Conservation (phyloP, 2,329 filamentous ascomycete genomes). For the Bipolaris cookei region DNA sequence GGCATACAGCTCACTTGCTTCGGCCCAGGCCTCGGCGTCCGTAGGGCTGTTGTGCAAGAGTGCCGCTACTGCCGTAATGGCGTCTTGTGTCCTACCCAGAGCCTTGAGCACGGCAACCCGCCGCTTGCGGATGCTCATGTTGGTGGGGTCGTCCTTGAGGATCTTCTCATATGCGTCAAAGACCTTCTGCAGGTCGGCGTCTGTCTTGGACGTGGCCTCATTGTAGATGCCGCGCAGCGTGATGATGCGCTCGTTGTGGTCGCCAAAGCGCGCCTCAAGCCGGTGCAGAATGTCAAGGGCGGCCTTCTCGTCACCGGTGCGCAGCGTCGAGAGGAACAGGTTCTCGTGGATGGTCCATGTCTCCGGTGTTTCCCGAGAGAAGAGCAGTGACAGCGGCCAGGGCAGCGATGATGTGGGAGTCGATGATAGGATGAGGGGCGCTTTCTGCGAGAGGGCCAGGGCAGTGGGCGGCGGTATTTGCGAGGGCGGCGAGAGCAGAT, state of each 20-base stretch:
- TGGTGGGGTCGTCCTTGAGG: slow-evolving; percentile 74
- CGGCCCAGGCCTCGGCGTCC: slow-evolving; percentile 91
- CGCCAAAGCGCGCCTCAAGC: slow-evolving; percentile 80
- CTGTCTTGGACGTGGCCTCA: slow-evolving; percentile 76
- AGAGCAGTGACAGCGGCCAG: slow-evolving; percentile 60
- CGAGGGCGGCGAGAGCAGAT: slow-evolving; percentile 52
- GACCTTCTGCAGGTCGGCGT: slow-evolving; percentile 70
- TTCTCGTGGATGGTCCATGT: slow-evolving; percentile 89
- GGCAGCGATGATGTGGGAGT: slow-evolving; percentile 52
- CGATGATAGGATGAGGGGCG: slow-evolving; percentile 48
- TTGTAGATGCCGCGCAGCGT: slow-evolving; percentile 81
- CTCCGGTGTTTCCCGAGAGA: slow-evolving; percentile 71
- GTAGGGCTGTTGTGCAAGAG: slow-evolving; percentile 85
- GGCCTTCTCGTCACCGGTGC: slow-evolving; percentile 79
- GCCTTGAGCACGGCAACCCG: slow-evolving; percentile 79
- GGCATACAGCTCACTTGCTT: slow-evolving; percentile 86
- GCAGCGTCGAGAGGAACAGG: slow-evolving; percentile 80
- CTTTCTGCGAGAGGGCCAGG: slow-evolving; percentile 57
- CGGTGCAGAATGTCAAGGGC: slow-evolving; percentile 77
- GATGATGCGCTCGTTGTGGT: slow-evolving; percentile 83
- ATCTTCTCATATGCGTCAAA: slow-evolving; percentile 79
- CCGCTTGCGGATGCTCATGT: slow-evolving; percentile 85
- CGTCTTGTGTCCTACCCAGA: slow-evolving; percentile 72
- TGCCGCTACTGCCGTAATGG: slow-evolving; percentile 73
- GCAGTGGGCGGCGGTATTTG: slow-evolving; percentile 49